A percentile compares a stretch with the other conserved stretches of the same genome.
Conservation (phyloP, 345 rosid genomes). For the Hirschfeldia incana region DNA sequence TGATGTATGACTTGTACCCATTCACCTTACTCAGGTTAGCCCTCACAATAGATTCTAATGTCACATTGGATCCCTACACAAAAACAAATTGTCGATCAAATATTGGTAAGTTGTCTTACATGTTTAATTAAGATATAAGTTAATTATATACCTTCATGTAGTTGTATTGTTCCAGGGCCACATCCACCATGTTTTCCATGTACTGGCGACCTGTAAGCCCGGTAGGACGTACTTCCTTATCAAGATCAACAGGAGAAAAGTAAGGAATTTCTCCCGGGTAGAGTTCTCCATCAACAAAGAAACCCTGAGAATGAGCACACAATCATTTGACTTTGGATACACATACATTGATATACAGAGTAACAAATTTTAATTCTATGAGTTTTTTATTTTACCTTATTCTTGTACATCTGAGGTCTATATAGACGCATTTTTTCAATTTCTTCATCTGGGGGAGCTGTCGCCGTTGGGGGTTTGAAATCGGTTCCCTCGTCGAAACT, state of each 20-base stretch:
- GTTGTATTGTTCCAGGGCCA: slow-evolving; percentile 12
- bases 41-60: slow-evolving; percentile 11
- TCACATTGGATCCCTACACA: neutral
- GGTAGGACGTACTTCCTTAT: neutral
- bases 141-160: neutral
- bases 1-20: slow-evolving; percentile 8
- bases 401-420: slow-evolving; percentile 8
- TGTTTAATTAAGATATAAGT: neutral
- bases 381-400: neutral
- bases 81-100: neutral
- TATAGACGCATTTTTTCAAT: neutral
- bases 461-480: neutral
- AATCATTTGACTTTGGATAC: neutral
- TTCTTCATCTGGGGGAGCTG: neutral
- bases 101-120: neutral
- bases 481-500: slow-evolving; percentile 9
- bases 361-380: neutral
- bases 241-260: slow-evolving; percentile 6
- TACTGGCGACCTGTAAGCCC: neutral
- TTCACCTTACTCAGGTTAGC: neutral
- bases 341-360: neutral
- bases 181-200: slow-evolving; percentile 13
- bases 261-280: neutral
- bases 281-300: neutral
- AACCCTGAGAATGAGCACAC: slow-evolving; percentile 1